Conservation (phyloP, 345 rosid genomes). For the Carallia brachiata region DNA sequence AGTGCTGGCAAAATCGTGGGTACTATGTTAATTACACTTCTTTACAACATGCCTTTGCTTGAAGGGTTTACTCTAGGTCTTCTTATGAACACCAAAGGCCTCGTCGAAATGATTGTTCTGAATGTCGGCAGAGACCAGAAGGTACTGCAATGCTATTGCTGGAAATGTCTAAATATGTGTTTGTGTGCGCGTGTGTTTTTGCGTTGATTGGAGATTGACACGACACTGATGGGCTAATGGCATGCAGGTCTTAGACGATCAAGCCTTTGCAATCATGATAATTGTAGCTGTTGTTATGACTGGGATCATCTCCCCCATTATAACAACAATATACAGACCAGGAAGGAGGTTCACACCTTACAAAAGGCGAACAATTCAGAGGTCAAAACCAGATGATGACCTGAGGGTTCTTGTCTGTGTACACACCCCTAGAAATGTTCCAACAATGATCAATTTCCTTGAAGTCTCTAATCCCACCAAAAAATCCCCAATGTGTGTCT, state of each 20-base stretch:
- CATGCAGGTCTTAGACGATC: conserved; percentile 72
- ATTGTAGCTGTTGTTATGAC: conserved; percentile 74
- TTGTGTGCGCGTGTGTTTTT: too few species aligned
- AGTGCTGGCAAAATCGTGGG: conserved; percentile 72
- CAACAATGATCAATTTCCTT: conserved; percentile 79
- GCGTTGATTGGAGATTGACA: neutral
- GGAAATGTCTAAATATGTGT: too few species aligned
- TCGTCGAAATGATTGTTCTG: conserved; percentile 83
- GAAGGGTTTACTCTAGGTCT: conserved; percentile 88
- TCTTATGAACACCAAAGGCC: conserved; percentile 93
- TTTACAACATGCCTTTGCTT: conserved; percentile 68
- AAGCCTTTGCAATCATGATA: conserved; percentile 77
- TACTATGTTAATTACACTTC: conserved; percentile 46
- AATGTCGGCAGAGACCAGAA: conserved; percentile 88
- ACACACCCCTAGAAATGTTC: conserved; percentile 87
- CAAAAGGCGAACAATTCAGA: conserved; percentile 66
- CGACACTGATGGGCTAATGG: neutral
- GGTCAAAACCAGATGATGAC: conserved; percentile 65
- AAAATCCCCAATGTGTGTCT: conserved; percentile 69
- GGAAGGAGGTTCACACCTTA: conserved; percentile 59
- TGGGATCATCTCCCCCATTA: conserved; percentile 60
- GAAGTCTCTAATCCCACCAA: conserved; percentile 83
- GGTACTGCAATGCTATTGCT: conserved; percentile 26
- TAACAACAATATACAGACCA: conserved; percentile 58
- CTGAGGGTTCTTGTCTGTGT: conserved; percentile 61